Evolutionary conservation across 1,139 yeast genomes (phyloP).

Genomic region (Taphrina confusa): DNA sequence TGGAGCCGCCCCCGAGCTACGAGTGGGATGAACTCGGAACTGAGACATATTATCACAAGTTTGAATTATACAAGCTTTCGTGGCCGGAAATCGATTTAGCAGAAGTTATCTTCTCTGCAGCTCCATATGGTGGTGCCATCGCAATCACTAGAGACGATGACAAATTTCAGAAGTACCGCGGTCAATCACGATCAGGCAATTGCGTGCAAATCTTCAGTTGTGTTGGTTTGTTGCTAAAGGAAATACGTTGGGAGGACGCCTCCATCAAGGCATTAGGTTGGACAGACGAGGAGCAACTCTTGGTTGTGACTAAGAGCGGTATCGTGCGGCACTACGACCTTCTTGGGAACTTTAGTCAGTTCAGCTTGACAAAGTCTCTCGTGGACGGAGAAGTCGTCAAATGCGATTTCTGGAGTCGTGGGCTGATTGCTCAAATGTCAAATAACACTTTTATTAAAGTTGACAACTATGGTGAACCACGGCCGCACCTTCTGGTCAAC

Average conservation of each 20-base stretch:
- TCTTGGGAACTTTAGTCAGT: slow-evolving; percentile 65
- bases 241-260: slow-evolving; percentile 51
- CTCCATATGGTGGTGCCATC: slow-evolving; percentile 30
- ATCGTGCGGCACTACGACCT: slow-evolving; percentile 69
- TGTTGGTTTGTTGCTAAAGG: slow-evolving; percentile 28
- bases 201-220: slow-evolving; percentile 39
- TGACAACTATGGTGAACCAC: slow-evolving; percentile 45
- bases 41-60: slow-evolving; percentile 21
- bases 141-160: slow-evolving; percentile 42
- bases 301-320: slow-evolving; percentile 65
- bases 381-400: slow-evolving; percentile 49
- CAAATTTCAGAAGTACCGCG: slow-evolving; percentile 42
- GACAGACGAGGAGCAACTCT: slow-evolving; percentile 58
- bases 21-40: slow-evolving; percentile 32
- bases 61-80: slow-evolving; percentile 18
- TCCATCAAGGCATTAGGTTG: slow-evolving; percentile 62
- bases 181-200: slow-evolving; percentile 40
- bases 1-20: slow-evolving; percentile 22
- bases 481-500: slow-evolving; percentile 41
- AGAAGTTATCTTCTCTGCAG: slow-evolving; percentile 21
- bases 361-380: slow-evolving; percentile 47
- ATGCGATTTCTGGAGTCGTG: slow-evolving; percentile 48
- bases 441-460: slow-evolving; percentile 48
- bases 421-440: slow-evolving; percentile 49
- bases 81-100: slow-evolving; percentile 27